Evolutionary conservation across 495 filamentous ascomycete species (phyloP).

Genomic region (Neurospora tetrasperma): DNA sequence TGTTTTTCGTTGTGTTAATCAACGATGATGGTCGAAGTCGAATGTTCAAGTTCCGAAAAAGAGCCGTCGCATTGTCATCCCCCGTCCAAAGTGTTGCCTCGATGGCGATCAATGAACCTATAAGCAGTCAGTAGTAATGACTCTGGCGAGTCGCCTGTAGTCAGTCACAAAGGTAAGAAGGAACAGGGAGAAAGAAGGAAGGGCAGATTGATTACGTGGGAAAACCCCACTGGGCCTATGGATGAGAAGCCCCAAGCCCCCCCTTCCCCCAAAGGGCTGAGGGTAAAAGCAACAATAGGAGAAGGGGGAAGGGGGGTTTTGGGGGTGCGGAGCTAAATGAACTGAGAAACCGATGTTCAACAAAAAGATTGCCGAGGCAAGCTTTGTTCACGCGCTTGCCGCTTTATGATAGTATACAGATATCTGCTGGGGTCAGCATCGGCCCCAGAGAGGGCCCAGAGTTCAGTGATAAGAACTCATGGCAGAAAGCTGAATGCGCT

Average conservation of each 20-base stretch:
- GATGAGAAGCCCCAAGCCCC: not conserved
- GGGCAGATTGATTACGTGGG: slow-evolving; percentile 5
- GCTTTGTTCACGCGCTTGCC: not conserved
- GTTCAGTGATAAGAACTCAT: not conserved
- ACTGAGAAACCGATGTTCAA: not conserved
- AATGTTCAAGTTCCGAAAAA: not conserved
- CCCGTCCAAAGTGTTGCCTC: not conserved
- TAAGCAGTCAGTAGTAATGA: slow-evolving; percentile 1
- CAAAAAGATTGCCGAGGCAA: not conserved
- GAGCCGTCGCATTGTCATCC: not conserved
- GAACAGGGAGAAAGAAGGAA: slow-evolving; percentile 4
- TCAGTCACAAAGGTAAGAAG: slow-evolving; percentile 7
- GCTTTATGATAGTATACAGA: slow-evolving; percentile 6
- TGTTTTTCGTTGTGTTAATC: not conserved
- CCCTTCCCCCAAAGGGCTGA: not conserved
- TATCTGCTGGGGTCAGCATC: slow-evolving; percentile 1
- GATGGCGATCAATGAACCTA: not conserved
- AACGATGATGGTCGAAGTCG: not conserved
- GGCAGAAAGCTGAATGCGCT: not conserved
- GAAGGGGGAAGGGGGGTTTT: not conserved
- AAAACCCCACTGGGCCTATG: slow-evolving; percentile 11
- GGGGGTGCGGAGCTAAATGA: not conserved
- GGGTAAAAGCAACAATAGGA: not conserved
- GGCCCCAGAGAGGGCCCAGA: not conserved
- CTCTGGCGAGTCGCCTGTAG: not conserved